Evolutionary conservation across 2,329 filamentous ascomycete species (phyloP), one percentile per base, ranked within the genome.

Genomic region (Aspergillus costaricaensis): DNA sequence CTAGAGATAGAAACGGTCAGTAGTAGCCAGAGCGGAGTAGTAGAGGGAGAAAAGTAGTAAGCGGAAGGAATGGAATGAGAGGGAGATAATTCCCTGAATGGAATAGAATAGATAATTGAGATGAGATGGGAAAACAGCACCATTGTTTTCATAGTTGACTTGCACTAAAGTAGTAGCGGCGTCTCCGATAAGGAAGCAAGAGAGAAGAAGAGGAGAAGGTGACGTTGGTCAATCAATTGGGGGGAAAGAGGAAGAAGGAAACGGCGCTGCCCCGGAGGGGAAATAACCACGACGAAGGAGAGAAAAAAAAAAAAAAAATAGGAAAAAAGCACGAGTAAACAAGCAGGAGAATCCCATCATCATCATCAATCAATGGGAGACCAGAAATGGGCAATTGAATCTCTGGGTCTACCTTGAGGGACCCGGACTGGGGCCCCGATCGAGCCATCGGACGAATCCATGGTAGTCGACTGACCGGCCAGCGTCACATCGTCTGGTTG

Each of bases 401-500:
- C 8, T 27, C 21, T 55, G 21, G 21, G 9, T n/a, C 36, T 14
- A 38, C 49, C 32, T 36, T 36, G 32, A 36, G 32, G 36, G 43
- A 21, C 41, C 43, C 43, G 14, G 15, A 36, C 21, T n/a, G 43
- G 25, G 32, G 43, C n/a, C 39, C 49, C 38, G 23, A 39, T 44
- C 25, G 48, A 55, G 49, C 48, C 57, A 47, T 15, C 17, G 10
- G 30, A 47, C n/a, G 44, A 47, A 52, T 47, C 55, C 50, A 60
- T 51, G 49, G 51, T 58, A 56, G 60, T 54, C 57, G 55, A 58
- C 58, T 61, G 57, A 61, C 60, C 60, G 53, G 55, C 38, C 67
- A 74, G 68, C 70, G 73, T 75, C 72, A 67, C 70, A 75, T 75
- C 69, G 72, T 62, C 68, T 72, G 66, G 27, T 62, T 62, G 68